A percentile compares a stretch with the other conserved stretches of the same genome.
Evolutionary conservation across 225 moss, liverwort and hornwort species (phyloP).

Genomic region (Sphagnum tenellum): DNA sequence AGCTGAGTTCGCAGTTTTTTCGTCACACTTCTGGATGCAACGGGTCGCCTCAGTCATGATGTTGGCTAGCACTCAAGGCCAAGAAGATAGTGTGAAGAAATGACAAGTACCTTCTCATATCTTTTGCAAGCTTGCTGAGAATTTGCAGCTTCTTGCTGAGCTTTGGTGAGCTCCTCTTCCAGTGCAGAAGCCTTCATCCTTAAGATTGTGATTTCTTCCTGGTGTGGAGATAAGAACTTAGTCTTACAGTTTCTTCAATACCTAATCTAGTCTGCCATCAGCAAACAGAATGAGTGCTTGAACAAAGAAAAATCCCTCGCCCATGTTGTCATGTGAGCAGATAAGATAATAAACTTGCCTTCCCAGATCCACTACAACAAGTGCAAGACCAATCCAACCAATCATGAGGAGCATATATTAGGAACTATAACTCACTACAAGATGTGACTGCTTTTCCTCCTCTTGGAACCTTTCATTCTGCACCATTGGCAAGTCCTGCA

Average conservation of each 20-base stretch:
- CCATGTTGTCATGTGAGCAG: not conserved
- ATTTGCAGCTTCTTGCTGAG: conserved; percentile 61
- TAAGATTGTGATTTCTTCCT: conserved; percentile 66
- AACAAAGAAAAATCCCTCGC: not conserved
- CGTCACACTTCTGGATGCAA: no score
- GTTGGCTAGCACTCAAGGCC: not conserved
- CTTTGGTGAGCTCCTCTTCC: conserved; percentile 67
- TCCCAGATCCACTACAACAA: no score
- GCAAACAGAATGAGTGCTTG: no score
- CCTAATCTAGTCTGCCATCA: no score
- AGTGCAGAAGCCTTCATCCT: conserved; percentile 36
- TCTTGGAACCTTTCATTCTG: conserved; percentile 18
- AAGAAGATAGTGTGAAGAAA: conserved; percentile 3
- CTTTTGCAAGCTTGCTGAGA: conserved; percentile 69
- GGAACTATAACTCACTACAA: conserved; percentile 22
- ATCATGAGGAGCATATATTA: no score
- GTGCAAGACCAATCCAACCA: no score
- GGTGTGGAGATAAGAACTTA: not conserved
- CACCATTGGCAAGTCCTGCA: no score
- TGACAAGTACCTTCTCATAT: conserved; percentile 60
- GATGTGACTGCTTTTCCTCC: conserved; percentile 8
- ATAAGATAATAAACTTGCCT: no score
- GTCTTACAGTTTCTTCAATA: no score
- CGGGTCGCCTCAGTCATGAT: no score
- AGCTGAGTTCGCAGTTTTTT: no score